Conservation (phyloP, 352 stramenopile genomes). For the Aphanomyces euteiches region DNA sequence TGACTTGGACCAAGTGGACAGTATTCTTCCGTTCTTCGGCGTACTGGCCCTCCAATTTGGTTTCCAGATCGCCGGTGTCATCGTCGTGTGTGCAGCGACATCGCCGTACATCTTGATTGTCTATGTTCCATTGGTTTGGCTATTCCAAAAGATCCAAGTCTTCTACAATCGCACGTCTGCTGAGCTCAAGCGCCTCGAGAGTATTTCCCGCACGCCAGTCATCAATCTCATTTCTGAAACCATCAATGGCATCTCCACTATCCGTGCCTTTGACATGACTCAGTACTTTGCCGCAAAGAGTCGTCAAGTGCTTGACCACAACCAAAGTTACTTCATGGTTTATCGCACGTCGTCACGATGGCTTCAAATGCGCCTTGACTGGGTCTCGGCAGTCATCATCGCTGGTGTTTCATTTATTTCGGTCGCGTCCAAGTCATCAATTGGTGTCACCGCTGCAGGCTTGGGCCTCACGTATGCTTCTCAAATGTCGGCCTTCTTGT, state of each 20-base stretch:
- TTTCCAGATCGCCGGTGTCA: neutral
- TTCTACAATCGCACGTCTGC: constrained; percentile 66
- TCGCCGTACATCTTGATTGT: constrained; percentile 49
- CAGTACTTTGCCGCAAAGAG: constrained; percentile 12
- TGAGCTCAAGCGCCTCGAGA: constrained; percentile 60
- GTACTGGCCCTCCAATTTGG: no score
- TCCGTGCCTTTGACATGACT: no score
- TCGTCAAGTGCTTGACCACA: constrained; percentile 81
- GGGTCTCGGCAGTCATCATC: constrained; percentile 83
- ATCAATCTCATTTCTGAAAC: constrained; percentile 75
- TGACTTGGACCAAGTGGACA: constrained; percentile 6
- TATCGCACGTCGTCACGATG: constrained; percentile 53
- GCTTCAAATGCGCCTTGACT: constrained; percentile 46
- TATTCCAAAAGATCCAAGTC: constrained; percentile 38
- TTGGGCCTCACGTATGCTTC: constrained; percentile 86
- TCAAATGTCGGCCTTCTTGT: constrained; percentile 86
- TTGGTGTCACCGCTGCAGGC: constrained; percentile 81
- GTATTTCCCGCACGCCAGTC: constrained; percentile 73
- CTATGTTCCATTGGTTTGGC: constrained; percentile 55
- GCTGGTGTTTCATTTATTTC: constrained; percentile 84
- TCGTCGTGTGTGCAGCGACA: constrained; percentile 56
- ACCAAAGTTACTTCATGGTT: constrained; percentile 86
- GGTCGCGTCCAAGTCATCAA: constrained; percentile 47
- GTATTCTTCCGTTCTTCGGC: constrained; percentile 7
- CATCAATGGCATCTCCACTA: no score